These are phyloP conservation scores for Rhizopus delemar DNA, from an alignment of 371 early-diverging fungal genomes.

Conservation along the genomic window DNA sequence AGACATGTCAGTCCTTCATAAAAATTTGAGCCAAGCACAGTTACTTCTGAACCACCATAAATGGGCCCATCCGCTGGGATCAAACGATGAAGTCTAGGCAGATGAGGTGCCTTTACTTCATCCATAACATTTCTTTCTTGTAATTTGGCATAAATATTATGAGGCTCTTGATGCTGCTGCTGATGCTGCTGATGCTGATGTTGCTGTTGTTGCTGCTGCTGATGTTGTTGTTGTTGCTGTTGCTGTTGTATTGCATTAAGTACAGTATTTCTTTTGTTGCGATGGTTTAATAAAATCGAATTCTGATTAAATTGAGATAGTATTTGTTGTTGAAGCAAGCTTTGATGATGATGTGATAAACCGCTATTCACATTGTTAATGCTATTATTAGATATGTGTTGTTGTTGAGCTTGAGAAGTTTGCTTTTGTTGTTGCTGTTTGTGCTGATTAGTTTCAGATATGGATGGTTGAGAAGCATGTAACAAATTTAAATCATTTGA, in stretches of 20 bases:
- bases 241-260: background rate
- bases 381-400: conserved; percentile 7
- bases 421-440: conserved; percentile 6
- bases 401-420: conserved; percentile 4
- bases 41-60: conserved; percentile 73
- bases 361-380: background rate
- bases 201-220: conserved; percentile 5
- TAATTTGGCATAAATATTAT: conserved; percentile 41
- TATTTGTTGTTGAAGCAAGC: conserved; percentile 24
- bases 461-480: background rate
- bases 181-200: conserved; percentile 27
- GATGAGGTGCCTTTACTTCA: conserved; percentile 3
- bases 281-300: conserved; percentile 6
- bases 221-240: background rate
- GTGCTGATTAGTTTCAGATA: conserved; percentile 2
- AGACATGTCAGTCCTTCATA: conserved; percentile 65
- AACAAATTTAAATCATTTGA: conserved; percentile 21
- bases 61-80: conserved; percentile 73
- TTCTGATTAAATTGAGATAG: conserved; percentile 26
- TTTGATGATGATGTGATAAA: conserved; percentile 13
- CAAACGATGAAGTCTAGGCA: conserved; percentile 46
- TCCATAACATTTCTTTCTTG: background rate
- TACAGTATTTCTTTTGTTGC: background rate
- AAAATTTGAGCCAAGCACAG: conserved; percentile 70
- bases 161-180: conserved; percentile 24